A percentile compares a stretch with the other conserved stretches of the same genome.
These are phyloP conservation scores for Pachysandra terminalis DNA, from an alignment of 164 flowering plant genomes.

Conservation along the genomic window DNA sequence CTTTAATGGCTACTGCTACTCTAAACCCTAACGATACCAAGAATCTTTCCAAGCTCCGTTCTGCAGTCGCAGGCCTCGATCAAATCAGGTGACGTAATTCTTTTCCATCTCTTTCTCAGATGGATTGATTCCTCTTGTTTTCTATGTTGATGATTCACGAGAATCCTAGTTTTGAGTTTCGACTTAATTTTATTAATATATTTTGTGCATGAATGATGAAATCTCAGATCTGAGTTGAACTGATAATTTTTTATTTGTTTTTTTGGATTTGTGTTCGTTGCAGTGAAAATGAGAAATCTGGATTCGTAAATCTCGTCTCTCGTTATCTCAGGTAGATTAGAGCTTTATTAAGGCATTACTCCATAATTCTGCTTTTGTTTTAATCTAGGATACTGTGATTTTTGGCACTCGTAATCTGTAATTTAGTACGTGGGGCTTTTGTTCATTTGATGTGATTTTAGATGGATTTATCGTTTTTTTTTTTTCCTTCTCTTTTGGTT, in stretches of 20 bases:
- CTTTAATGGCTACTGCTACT: slow-evolving; percentile 45
- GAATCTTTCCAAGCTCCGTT: slow-evolving; percentile 54
- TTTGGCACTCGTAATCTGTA: too few species aligned
- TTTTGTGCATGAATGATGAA: neutral
- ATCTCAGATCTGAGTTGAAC: slow-evolving; percentile 17
- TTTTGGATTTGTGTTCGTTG: slow-evolving; percentile 15
- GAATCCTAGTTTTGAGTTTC: neutral
- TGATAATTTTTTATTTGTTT: neutral
- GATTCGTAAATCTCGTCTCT: slow-evolving; percentile 83
- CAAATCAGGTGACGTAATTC: slow-evolving; percentile 65
- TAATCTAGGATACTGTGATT: neutral
- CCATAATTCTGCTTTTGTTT: neutral
- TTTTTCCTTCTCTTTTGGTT: neutral
- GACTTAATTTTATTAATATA: neutral
- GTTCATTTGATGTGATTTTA: neutral
- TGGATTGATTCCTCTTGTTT: slow-evolving; percentile 1
- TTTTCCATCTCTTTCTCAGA: neutral
- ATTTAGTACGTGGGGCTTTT: too few species aligned
- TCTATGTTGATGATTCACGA: neutral
- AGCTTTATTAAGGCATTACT: neutral
- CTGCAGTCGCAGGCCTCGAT: slow-evolving; percentile 61
- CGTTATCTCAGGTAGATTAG: slow-evolving; percentile 81
- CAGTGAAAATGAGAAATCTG: slow-evolving; percentile 93
- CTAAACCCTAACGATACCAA: slow-evolving; percentile 40
- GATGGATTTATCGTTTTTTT: neutral